Conservation (phyloP, 441 rosid species). For the Gossypium davidsonii region DNA sequence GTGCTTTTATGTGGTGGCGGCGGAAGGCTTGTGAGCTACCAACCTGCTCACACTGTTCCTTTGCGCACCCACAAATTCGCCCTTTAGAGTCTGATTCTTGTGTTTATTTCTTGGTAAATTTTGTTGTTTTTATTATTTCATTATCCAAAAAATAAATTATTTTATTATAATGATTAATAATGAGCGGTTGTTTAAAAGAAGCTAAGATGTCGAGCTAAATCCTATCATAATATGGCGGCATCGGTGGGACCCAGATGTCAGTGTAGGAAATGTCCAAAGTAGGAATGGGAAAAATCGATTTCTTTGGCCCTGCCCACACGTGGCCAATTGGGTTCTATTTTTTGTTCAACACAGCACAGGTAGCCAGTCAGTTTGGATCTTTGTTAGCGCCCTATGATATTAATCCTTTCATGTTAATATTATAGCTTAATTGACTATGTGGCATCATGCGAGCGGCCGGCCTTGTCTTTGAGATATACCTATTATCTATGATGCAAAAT, state of each 20-base stretch:
- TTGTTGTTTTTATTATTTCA: not conserved
- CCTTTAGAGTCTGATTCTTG: not conserved
- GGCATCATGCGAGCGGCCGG: not conserved
- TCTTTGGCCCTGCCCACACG: conserved; percentile 39
- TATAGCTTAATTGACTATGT: not conserved
- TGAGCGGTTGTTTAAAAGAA: conserved; percentile 4
- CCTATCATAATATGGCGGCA: not conserved
- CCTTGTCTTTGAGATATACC: not conserved
- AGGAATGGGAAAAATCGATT: conserved; percentile 21
- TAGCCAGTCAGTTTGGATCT: not conserved
- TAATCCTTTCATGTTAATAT: not conserved
- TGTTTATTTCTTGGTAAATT: conserved; percentile 5
- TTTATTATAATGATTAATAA: not conserved
- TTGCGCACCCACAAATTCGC: conserved; percentile 1
- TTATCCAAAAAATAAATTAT: not conserved
- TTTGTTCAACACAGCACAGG: no score
- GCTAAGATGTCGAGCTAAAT: not conserved
- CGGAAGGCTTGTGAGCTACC: conserved; percentile 14
- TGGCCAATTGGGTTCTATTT: conserved; percentile 23
- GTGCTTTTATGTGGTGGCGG: conserved; percentile 15
- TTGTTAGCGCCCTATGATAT: not conserved
- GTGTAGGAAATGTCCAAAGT: conserved; percentile 28
- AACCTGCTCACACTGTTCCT: not conserved
- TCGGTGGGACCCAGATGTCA: conserved; percentile 6
- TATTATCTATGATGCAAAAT: no score